Conservation (phyloP, 371 early-diverging fungal genomes). For the Choanephora cucurbitarum region DNA sequence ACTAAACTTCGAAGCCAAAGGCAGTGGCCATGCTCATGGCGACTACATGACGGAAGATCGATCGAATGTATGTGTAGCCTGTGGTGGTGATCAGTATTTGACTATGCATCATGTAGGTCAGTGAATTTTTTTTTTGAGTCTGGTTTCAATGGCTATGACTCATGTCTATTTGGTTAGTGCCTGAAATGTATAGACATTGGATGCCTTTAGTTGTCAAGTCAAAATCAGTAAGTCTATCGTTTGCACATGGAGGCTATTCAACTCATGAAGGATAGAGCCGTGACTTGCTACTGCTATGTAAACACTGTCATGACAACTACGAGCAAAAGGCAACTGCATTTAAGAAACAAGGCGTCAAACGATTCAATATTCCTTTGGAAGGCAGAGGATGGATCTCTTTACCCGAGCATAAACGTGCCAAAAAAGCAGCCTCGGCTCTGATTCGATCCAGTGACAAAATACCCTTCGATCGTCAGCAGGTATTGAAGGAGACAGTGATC, state of each 20-base stretch:
- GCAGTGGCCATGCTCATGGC: constrained; percentile 50
- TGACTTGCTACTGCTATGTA: constrained; percentile 57
- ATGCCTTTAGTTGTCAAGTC: constrained; percentile 58
- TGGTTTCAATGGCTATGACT: too few species aligned
- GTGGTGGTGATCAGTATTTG: constrained; percentile 31
- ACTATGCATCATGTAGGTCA: constrained; percentile 61
- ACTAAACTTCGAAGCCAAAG: constrained; percentile 56
- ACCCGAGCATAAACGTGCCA: constrained; percentile 39
- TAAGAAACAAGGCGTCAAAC: constrained; percentile 41
- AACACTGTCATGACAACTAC: constrained; percentile 53
- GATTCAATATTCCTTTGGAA: constrained; percentile 51
- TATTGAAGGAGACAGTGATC: constrained; percentile 28
- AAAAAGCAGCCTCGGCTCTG: constrained; percentile 56
- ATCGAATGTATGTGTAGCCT: constrained; percentile 53
- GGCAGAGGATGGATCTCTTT: constrained; percentile 57
- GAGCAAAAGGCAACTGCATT: constrained; percentile 46
- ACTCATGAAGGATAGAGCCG: too few species aligned
- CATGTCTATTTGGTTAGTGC: constrained; percentile 37
- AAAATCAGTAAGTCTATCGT: constrained; percentile 52
- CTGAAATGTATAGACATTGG: constrained; percentile 59
- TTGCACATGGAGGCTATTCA: too few species aligned
- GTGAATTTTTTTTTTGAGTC: too few species aligned
- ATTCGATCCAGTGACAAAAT: constrained; percentile 38
- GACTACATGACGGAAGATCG: constrained; percentile 64
- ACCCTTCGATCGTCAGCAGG: constrained; percentile 32